Percentiles rank a stretch among this genome's conserved stretches.
Evolutionary conservation across 805 yeast genomes (phyloP).

Genomic region (Nakazawaea anatomiae): DNA sequence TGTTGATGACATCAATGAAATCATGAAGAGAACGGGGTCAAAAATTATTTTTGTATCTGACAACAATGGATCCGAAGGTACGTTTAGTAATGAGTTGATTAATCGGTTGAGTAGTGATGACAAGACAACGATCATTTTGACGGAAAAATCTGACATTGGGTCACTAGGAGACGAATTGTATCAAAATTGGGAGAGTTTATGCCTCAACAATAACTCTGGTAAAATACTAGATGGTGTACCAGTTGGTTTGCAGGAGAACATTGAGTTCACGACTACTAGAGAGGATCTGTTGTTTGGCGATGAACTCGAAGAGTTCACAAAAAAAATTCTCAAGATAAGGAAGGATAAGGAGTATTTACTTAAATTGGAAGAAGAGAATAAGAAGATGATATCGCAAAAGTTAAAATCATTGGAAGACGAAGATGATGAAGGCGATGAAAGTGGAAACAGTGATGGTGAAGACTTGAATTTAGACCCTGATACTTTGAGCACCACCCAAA

Average conservation of each 20-base stretch:
- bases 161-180: conserved; percentile 47
- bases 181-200: conserved; percentile 45
- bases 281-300: conserved; percentile 46
- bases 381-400: conserved; percentile 17
- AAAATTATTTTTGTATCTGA: conserved; percentile 80
- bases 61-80: conserved; percentile 57
- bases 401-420: conserved; percentile 17
- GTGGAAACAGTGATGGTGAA: conserved; percentile 15
- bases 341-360: conserved; percentile 26
- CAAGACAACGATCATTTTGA: conserved; percentile 65
- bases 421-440: conserved; percentile 23
- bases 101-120: conserved; percentile 56
- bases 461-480: conserved; percentile 12
- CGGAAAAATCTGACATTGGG: conserved; percentile 51
- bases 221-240: conserved; percentile 56
- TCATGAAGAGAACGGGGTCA: conserved; percentile 54
- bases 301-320: conserved; percentile 45
- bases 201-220: conserved; percentile 28
- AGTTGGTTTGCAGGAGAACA: conserved; percentile 42
- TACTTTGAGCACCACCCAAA: conserved; percentile 2
- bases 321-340: conserved; percentile 39
- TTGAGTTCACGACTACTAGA: conserved; percentile 32
- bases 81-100: conserved; percentile 46
- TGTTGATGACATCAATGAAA: conserved; percentile 33
- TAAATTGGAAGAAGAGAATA: conserved; percentile 26